Base-by-base conservation (phyloP, 352 stramenopile genomes). In the Phytopythium boreale region DNA sequence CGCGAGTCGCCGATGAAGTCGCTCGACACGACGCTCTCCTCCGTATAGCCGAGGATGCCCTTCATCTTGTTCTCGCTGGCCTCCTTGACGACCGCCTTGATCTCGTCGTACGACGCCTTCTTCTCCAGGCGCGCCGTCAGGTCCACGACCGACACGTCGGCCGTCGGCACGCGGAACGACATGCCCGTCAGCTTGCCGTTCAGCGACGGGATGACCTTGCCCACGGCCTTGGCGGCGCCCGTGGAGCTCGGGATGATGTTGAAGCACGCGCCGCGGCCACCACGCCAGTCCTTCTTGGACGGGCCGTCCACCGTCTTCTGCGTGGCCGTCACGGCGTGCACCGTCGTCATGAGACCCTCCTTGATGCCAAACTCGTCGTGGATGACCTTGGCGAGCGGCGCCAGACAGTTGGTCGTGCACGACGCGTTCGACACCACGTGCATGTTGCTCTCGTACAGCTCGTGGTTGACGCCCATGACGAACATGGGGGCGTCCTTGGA, bases 201-300 rank as follows among this genome's bases (percentile, higher is more conserved):
- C 60, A 97, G 72, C 63, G 80, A 79, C 29, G 93, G 93, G 71
- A 99, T 99, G 74, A 99, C 96, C 89, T 99, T 99, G 73, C 96
- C 98, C 62, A 99, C 97, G 69, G 97, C 97, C 92, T 99, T 99
- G 74, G 97, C 97, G 34, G 97, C 97, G 56, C 97, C 97, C 31
- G 96, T 99, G 12, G 93, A 98, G 61, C 89, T 98, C n/a, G 97
- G 97, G 72, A 99, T 99, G 78, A 99, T 99, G 91, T 99, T 99
- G 83, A 97, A 98, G 83, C 87, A 98, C 97, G 68, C 47, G 47
- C 47, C 47, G 7, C 47, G 47, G 24, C 47, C 47, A n/a, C 47
- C 47, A 22, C 96, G 95, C 97, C 97, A 99, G 89, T 99, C 97
- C 80, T 99, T 99, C 71, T 97, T 97, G 63, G 96, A 98, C 62